phyloP scores from a whole-genome alignment of 169 alveolate genomes.

The Plasmodium falciparum region DNA sequence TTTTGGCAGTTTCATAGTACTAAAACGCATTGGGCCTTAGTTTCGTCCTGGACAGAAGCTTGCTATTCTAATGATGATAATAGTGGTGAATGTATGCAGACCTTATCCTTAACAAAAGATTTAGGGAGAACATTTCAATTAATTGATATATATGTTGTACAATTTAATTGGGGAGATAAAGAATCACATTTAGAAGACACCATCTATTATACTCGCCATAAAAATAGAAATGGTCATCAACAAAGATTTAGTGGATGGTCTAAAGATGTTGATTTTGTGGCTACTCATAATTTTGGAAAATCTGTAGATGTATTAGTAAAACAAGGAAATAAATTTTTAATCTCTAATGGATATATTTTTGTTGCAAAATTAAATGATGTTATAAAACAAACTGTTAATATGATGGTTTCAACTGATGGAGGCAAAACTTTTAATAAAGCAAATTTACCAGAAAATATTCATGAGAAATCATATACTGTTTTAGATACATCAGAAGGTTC shows the following conservation, averaged over 20 bases:
- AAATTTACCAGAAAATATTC: conserved; percentile 92
- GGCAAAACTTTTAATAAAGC: conserved; percentile 90
- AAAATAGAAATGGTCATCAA: conserved; percentile 89
- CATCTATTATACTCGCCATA: conserved; percentile 82
- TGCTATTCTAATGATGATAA: conserved; percentile 80
- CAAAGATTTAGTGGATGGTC: conserved; percentile 94
- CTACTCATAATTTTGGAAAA: conserved; percentile 93
- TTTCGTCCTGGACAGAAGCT: conserved; percentile 91
- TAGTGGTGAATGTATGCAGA: conserved; percentile 91
- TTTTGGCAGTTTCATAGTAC: conserved; percentile 89
- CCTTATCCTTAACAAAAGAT: conserved; percentile 89
- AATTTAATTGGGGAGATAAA: conserved; percentile 94
- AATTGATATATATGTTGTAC: conserved; percentile 91
- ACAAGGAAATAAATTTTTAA: conserved; percentile 95
- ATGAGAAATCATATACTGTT: conserved; percentile 95
- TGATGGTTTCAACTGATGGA: conserved; percentile 93
- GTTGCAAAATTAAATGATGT: conserved; percentile 93
- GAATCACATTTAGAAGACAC: conserved; percentile 79
- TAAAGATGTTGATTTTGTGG: conserved; percentile 89
- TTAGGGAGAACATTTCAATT: conserved; percentile 89
- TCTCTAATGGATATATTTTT: conserved; percentile 94
- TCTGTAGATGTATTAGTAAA: conserved; percentile 85
- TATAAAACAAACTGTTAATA: conserved; percentile 92
- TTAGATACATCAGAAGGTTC: conserved; percentile 97
- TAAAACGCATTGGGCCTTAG: conserved; percentile 88